Evolutionary conservation across 2,329 filamentous ascomycete genomes (phyloP).

Genomic region (Xylaria sp.): DNA sequence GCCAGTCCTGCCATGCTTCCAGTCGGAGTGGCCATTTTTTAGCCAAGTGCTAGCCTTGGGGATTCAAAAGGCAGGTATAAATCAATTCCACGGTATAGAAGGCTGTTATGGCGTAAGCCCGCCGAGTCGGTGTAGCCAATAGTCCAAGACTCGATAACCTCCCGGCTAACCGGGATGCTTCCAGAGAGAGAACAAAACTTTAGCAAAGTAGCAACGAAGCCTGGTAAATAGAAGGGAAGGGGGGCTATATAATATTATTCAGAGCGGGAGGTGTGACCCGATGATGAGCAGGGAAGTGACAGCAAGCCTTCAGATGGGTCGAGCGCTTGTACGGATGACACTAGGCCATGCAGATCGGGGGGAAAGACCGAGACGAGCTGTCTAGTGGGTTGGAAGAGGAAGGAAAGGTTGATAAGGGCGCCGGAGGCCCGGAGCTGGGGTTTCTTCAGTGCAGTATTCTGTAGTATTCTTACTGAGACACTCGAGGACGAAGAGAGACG

Average conservation of each 20-base stretch:
- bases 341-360: conserved; percentile 48
- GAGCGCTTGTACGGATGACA: conserved; percentile 42
- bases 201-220: conserved; percentile 32
- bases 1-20: conserved; percentile 53
- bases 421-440: conserved; percentile 32
- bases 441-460: conserved; percentile 14
- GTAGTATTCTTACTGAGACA: conserved; percentile 32
- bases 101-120: conserved; percentile 22
- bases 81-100: conserved; percentile 13
- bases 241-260: conserved; percentile 47
- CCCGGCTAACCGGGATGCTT: conserved; percentile 43
- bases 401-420: conserved; percentile 29
- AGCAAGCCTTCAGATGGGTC: conserved; percentile 23
- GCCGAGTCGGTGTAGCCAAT: conserved; percentile 42
- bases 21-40: conserved; percentile 24
- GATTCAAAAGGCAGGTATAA: not conserved
- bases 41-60: not conserved
- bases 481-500: conserved; percentile 33
- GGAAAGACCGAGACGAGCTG: conserved; percentile 46
- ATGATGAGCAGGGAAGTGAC: conserved; percentile 38
- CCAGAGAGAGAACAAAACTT: conserved; percentile 33
- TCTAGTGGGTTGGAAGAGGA: conserved; percentile 38
- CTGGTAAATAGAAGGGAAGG: conserved; percentile 37
- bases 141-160: conserved; percentile 44
- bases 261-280: conserved; percentile 27